Base-by-base conservation (phyloP, 2,329 filamentous ascomycete species). In the Cladobotryum protrusum region DNA sequence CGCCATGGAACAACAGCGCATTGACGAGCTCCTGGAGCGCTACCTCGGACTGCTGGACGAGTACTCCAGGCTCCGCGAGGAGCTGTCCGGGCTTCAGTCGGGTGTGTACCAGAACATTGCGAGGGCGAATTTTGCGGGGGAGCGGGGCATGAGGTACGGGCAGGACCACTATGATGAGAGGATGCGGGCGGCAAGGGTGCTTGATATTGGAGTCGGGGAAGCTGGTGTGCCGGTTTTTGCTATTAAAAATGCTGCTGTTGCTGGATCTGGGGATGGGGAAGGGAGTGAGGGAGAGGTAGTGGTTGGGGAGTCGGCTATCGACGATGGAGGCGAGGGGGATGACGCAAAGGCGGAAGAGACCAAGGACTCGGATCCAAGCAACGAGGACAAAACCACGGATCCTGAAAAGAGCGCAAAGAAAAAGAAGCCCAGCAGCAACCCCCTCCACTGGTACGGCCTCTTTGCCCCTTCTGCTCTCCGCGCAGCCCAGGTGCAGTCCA, bases 51-150 rank as follows among this genome's bases (percentile, higher is more conserved):
- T 86, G 1, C 69, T 91, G 1, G 76, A 90, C 63, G 71, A 82
- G 59, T 90, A 91, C 70, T 79, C 81, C 12, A 65, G 66, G 17
- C 75, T 86, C 3, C 79, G 80, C 52, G 61, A 70, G 20, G 63
- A 75, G 40, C 74, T 90, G 35, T 71, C 72, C 40, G 61, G 64
- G 12, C 67, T 79, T 17, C 77, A 88, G 55, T 69, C 76, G 17
- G 68, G 69, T 46, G 75, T 86, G 55, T 79, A 74, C 61, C 76
- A 78, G 49, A 69, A 72, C 56, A 73, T 91, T 37, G 84, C 87
- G n/a, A 79, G 86, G 50, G 87, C 87, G 54, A 89, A 90, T 68
- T 90, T 88, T 67, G 72, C 79, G 24, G 81, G 79, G n/a, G 74
- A 81, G 61, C 72, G 79, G 12, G 78, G 83, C 32, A 64, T 81